phyloP scores from a whole-genome alignment of 164 flowering plant species.

The Stephania yunnanensis region DNA sequence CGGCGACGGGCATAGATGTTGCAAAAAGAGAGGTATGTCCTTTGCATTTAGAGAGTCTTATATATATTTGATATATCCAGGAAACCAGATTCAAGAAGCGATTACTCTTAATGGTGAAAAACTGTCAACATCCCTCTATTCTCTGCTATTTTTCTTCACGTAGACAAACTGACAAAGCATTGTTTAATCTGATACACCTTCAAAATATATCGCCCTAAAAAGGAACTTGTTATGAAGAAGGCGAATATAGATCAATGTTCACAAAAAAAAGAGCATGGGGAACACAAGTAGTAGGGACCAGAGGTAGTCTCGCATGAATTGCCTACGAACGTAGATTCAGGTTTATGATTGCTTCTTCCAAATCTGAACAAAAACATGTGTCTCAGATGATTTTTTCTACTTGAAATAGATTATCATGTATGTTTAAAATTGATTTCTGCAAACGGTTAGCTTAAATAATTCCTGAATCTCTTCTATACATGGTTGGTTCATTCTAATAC shows the following conservation, averaged over 20 bases:
- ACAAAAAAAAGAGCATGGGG: background rate
- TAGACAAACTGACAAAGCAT: background rate
- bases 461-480: no score
- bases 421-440: no score
- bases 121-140: background rate
- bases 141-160: no score
- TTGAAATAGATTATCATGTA: no score
- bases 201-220: background rate
- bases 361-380: no score
- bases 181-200: background rate
- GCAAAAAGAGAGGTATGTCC: constrained; percentile 70
- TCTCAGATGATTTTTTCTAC: no score
- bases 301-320: background rate
- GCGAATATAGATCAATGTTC: background rate
- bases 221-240: background rate
- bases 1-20: constrained; percentile 45
- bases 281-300: background rate
- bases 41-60: background rate
- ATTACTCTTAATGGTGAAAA: background rate
- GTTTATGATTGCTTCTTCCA: no score
- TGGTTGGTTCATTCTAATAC: no score
- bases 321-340: background rate
- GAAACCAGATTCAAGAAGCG: background rate
- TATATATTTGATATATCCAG: background rate
- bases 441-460: no score